Conservation (phyloP, 2,329 filamentous ascomycete genomes). For the Diplodia seriata region DNA sequence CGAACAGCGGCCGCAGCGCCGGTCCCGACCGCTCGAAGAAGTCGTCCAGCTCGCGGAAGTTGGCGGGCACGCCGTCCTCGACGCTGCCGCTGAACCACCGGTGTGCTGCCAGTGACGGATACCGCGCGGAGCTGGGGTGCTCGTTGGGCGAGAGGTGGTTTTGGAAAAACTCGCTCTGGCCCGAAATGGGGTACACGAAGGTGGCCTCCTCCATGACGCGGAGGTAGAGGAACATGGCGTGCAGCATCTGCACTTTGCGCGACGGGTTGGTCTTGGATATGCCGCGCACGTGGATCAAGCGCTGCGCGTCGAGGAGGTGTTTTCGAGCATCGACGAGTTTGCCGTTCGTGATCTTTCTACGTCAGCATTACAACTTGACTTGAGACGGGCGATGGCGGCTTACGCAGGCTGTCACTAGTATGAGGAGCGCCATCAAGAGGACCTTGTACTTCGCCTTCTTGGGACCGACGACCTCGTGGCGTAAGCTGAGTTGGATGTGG, state of each 20-base stretch:
- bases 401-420: slow-evolving; percentile 19
- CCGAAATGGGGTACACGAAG: slow-evolving; percentile 19
- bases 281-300: slow-evolving; percentile 10
- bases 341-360: slow-evolving; percentile 2
- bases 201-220: slow-evolving; percentile 20
- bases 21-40: slow-evolving; percentile 4
- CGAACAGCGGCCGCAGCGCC: not conserved
- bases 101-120: slow-evolving; percentile 1
- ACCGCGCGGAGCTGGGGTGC: not conserved
- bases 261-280: not conserved
- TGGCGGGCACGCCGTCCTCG: slow-evolving; percentile 7
- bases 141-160: not conserved
- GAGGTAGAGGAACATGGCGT: slow-evolving; percentile 15
- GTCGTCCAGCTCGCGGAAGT: slow-evolving; percentile 16
- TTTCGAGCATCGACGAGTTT: slow-evolving; percentile 23
- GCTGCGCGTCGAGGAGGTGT: slow-evolving; percentile 10
- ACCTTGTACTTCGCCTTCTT: slow-evolving; percentile 12
- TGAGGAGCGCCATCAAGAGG: slow-evolving; percentile 11
- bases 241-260: slow-evolving; percentile 25
- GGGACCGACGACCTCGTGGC: slow-evolving; percentile 1
- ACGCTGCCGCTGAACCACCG: slow-evolving; percentile 6
- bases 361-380: not conserved
- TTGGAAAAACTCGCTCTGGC: not conserved
- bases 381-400: not conserved
- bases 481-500: not conserved